Conservation (phyloP, 768 basidiomycete species). For the Tricholomella constricta region DNA sequence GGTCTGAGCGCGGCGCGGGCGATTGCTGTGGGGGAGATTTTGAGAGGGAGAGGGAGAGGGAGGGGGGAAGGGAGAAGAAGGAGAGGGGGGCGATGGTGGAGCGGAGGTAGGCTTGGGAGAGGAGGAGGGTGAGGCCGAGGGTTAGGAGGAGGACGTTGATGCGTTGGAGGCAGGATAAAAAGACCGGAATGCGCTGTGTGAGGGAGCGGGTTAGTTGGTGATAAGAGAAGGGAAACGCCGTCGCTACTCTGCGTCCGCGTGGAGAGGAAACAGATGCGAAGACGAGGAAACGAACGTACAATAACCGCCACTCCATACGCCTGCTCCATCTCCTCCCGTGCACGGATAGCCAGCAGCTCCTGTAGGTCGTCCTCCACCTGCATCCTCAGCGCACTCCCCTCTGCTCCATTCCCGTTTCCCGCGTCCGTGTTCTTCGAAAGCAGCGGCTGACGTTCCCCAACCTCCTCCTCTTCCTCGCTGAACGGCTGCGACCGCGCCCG, state of each 20-base stretch:
- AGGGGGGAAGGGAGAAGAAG: slow-evolving; percentile 9
- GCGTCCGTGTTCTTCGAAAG: slow-evolving; percentile 22
- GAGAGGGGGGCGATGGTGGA: slow-evolving; percentile 37
- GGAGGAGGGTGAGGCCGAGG: slow-evolving; percentile 63
- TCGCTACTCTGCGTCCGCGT: too few relatives aligned
- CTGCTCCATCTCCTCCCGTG: slow-evolving; percentile 75
- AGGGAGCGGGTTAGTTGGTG: slow-evolving; percentile 4
- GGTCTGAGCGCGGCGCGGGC: slow-evolving; percentile 28
- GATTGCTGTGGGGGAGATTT: neutral
- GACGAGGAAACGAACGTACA: slow-evolving; percentile 45
- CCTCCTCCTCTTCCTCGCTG: slow-evolving; percentile 5
- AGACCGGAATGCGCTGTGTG: slow-evolving; percentile 70
- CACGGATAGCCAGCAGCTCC: slow-evolving; percentile 60
- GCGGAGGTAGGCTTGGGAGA: slow-evolving; percentile 63
- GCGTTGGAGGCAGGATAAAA: slow-evolving; percentile 76
- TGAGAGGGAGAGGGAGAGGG: slow-evolving; percentile 8
- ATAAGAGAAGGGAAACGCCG: slow-evolving; percentile 6
- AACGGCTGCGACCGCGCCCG: neutral
- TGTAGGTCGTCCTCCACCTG: slow-evolving; percentile 71
- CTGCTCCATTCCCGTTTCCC: neutral
- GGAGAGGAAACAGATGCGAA: neutral
- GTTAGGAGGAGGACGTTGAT: slow-evolving; percentile 73
- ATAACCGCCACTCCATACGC: slow-evolving; percentile 81
- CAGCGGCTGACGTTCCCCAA: slow-evolving; percentile 39
- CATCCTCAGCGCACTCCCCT: slow-evolving; percentile 22